A percentile compares a stretch with the other conserved stretches of the same genome.
phyloP scores from a whole-genome alignment of 495 filamentous ascomycete species.

The Talaromyces ruber region DNA sequence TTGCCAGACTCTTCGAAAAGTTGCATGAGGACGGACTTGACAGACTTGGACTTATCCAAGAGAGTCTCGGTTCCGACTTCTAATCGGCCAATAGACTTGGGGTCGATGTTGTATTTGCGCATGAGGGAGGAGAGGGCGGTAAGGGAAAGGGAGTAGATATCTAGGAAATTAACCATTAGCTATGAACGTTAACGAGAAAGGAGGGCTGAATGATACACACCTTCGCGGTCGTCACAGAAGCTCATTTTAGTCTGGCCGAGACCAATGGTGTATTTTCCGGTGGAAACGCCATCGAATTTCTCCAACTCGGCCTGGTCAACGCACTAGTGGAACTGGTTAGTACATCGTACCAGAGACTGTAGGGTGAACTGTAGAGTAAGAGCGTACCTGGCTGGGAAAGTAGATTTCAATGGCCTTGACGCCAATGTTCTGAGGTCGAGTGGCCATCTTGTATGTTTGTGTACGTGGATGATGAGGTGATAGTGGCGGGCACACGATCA shows the following conservation, averaged over 20 bases:
- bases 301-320: slow-evolving; percentile 94
- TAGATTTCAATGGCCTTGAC: slow-evolving; percentile 99
- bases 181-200: neutral
- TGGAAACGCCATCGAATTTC: slow-evolving; percentile 92
- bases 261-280: slow-evolving; percentile 98
- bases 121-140: slow-evolving; percentile 84
- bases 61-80: slow-evolving; percentile 98
- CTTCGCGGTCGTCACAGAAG: slow-evolving; percentile 98
- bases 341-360: neutral
- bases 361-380: neutral
- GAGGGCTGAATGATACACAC: slow-evolving; percentile 38
- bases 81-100: slow-evolving; percentile 80
- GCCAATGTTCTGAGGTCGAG: slow-evolving; percentile 92
- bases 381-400: slow-evolving; percentile 85
- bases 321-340: slow-evolving; percentile 53
- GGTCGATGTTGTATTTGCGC: slow-evolving; percentile 89
- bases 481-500: neutral
- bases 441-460: slow-evolving; percentile 48
- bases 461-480: neutral
- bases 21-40: slow-evolving; percentile 99
- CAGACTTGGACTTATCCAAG: slow-evolving; percentile 98
- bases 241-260: slow-evolving; percentile 99
- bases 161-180: slow-evolving; percentile 31
- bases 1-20: slow-evolving; percentile 77
- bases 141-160: slow-evolving; percentile 95